Conservation (phyloP, 202 grass and related monocot genomes). For the Panicum virgatum region DNA sequence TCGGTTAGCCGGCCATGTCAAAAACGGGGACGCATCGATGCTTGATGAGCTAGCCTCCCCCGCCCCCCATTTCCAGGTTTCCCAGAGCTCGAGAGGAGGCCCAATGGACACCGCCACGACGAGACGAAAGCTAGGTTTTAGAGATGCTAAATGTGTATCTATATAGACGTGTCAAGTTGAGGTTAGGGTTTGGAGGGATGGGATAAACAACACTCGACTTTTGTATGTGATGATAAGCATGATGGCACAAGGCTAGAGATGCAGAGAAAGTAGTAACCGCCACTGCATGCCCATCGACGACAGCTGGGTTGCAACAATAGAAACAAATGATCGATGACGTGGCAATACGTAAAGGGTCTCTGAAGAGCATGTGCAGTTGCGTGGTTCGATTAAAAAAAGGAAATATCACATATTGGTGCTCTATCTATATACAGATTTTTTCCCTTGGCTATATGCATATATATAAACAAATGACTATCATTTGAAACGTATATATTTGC, state of each 20-base stretch:
- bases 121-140: conserved; percentile 39
- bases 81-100: neutral
- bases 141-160: conserved; percentile 7
- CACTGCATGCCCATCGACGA: neutral
- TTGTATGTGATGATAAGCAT: neutral
- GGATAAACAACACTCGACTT: neutral
- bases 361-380: neutral
- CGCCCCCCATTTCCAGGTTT: neutral
- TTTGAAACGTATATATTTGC: no score
- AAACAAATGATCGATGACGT: neutral
- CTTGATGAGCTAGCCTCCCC: neutral
- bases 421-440: no score
- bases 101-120: conserved; percentile 25
- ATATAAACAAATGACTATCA: no score
- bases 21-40: neutral
- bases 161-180: neutral
- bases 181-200: neutral
- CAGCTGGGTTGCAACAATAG: conserved; percentile 25
- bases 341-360: neutral
- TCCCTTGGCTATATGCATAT: no score
- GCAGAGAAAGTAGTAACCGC: neutral
- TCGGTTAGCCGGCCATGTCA: neutral
- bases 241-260: neutral
- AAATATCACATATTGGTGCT: no score
- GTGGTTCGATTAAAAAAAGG: neutral